A percentile compares a stretch with the other conserved stretches of the same genome.
Evolutionary conservation across 306 rosid species (phyloP).

Genomic region (Delonix regia): DNA sequence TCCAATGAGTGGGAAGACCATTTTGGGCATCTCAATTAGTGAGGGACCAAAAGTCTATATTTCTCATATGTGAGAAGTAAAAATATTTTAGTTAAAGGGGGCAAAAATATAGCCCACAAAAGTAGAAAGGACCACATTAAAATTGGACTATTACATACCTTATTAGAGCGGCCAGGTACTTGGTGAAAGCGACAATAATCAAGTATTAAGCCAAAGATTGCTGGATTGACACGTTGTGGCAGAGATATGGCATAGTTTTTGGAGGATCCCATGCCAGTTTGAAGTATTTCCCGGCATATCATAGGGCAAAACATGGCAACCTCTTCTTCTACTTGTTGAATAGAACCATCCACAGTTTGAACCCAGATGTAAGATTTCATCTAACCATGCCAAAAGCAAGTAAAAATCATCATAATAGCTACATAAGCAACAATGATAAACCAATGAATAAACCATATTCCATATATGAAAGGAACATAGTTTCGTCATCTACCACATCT

Average conservation of each 20-base stretch:
- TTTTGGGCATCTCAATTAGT: no score
- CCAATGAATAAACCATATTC: not conserved
- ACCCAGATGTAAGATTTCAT: constrained; percentile 92
- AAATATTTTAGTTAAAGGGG: not conserved
- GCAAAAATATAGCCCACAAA: constrained; percentile 9
- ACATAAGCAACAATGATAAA: constrained; percentile 14
- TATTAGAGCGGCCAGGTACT: constrained; percentile 82
- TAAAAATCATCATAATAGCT: constrained; percentile 29
- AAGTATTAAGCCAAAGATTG: constrained; percentile 77
- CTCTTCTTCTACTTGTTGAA: constrained; percentile 92
- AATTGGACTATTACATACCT: constrained; percentile 51
- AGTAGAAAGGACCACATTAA: constrained; percentile 20
- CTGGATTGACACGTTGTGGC: constrained; percentile 82
- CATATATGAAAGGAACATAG: not conserved
- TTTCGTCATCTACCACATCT: not conserved
- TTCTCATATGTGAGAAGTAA: not conserved
- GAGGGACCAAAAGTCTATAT: no score
- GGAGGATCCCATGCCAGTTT: constrained; percentile 86
- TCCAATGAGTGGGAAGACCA: no score
- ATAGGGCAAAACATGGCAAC: constrained; percentile 94
- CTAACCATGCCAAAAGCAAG: constrained; percentile 47
- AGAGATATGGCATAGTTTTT: constrained; percentile 83
- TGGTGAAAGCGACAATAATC: constrained; percentile 90
- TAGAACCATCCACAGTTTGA: constrained; percentile 85
- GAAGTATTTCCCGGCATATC: constrained; percentile 81